Base-by-base conservation (phyloP, 768 basidiomycete species). In the Suillus luteus region DNA sequence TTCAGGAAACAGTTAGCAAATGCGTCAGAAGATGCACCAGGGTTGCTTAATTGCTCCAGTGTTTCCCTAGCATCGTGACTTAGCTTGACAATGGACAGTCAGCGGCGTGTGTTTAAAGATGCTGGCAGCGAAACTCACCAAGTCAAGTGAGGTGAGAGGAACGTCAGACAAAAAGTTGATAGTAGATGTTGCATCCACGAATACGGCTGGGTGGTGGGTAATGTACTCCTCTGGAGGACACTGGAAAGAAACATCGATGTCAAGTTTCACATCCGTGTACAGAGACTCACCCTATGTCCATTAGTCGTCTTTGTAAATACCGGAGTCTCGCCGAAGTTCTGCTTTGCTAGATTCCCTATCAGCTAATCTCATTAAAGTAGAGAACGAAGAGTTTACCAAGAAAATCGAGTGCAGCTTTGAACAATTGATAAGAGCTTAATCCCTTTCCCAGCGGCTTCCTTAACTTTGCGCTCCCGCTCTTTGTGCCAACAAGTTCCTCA, bases 391-490 rank as follows among this genome's bases (percentile, higher is more conserved):
- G 35, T 89, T 66, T 71, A 95, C 95, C 85, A 27, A 98, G 73
- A 70, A 95, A 89, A 72, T 95, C 92, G 67, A 96, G 77, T 1
- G 86, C 89, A 40, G 91, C 93, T 68, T 90, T 86, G 74, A 98
- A 90, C 35, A 96, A 80, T 72, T 96, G 95, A 76, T 96, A 97
- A 24, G 92, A 92, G 65, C 93, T 95, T 68, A 98, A 72, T 2
- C 94, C 92, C 62, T 83, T 85, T 6, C 93, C 96, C 2, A 96
- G 71, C 0, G 87, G 83, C 70, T 81, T 86, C 61, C 86, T 79
- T 60, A 78, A 80, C 33, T 67, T 43, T 11, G 51, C 62, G 66
- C 77, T 71, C 44, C 69, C 63, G 59, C 73, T 60, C 38, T 71
- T 58, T 43, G 74, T 67, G 2, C 70, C 74, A 17, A 72, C 70